Evolutionary conservation across 805 yeast genomes (phyloP).

Genomic region (Kazachstania psychrophila): DNA sequence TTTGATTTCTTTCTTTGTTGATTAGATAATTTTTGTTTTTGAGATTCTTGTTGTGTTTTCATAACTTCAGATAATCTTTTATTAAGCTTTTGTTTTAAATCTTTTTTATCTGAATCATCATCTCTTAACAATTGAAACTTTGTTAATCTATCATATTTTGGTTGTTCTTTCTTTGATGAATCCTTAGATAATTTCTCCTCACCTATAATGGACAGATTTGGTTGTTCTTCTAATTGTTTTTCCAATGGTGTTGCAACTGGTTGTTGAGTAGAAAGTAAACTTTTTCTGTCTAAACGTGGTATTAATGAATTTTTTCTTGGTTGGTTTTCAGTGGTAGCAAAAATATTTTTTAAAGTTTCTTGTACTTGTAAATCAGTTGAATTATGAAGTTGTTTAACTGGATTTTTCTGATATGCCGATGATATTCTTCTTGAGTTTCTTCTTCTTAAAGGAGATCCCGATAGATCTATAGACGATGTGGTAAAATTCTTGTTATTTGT

Average conservation of each 20-base stretch:
- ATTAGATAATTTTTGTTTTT: slow-evolving; percentile 18
- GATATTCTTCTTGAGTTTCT: slow-evolving; percentile 6
- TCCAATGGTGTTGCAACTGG: too few relatives aligned
- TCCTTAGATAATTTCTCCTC: slow-evolving; percentile 1
- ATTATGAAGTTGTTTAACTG: slow-evolving; percentile 4
- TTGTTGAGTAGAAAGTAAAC: background rate
- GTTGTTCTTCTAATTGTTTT: too few relatives aligned
- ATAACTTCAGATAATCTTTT: slow-evolving; percentile 27
- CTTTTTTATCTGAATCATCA: slow-evolving; percentile 18
- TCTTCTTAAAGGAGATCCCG: slow-evolving; percentile 26
- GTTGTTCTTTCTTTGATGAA: background rate
- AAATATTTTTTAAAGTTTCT: slow-evolving; percentile 24
- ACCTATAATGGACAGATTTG: background rate
- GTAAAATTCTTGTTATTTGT: slow-evolving; percentile 7
- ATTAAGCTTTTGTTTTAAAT: slow-evolving; percentile 23
- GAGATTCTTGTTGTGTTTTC: slow-evolving; percentile 26
- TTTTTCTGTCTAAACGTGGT: slow-evolving; percentile 3
- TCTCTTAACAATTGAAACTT: slow-evolving; percentile 24
- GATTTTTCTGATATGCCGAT: background rate
- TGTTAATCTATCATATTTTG: slow-evolving; percentile 20
- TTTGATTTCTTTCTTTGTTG: slow-evolving; percentile 23
- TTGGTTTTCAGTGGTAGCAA: slow-evolving; percentile 10
- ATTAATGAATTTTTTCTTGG: slow-evolving; percentile 7
- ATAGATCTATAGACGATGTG: slow-evolving; percentile 19
- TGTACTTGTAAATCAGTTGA: slow-evolving; percentile 18